Percentiles rank a stretch among this genome's conserved stretches.
These are phyloP conservation scores for Dioscorea zingiberensis DNA, from an alignment of 106 monocot genomes.

Conservation along the genomic window DNA sequence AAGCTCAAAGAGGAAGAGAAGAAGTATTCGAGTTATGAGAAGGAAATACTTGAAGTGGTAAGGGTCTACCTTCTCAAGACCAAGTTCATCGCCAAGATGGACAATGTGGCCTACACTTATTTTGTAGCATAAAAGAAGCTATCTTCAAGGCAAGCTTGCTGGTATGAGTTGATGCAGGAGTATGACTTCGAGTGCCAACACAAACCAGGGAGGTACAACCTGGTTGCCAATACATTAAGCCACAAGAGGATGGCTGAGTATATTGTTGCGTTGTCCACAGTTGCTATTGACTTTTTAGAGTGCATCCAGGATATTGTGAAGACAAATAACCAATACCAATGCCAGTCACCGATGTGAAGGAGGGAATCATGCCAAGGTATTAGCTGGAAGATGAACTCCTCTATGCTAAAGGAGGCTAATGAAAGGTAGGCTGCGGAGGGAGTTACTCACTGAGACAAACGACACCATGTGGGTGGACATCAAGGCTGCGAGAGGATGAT, in stretches of 20 bases:
- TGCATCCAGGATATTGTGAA: background rate
- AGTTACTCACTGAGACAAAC: background rate
- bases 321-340: background rate
- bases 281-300: background rate
- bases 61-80: background rate
- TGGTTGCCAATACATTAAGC: background rate
- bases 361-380: background rate
- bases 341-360: background rate
- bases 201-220: background rate
- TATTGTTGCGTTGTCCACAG: background rate
- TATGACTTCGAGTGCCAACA: background rate
- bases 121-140: background rate
- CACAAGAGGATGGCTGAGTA: background rate
- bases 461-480: background rate
- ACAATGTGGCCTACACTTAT: conserved; percentile 1
- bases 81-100: background rate
- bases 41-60: background rate
- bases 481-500: background rate
- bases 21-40: background rate
- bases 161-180: background rate
- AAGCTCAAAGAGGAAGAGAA: conserved; percentile 8
- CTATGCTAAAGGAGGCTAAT: background rate
- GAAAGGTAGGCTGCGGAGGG: background rate
- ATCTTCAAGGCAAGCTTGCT: background rate
- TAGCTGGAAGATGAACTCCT: background rate